Evolutionary conservation across 2,329 filamentous ascomycete species (phyloP).

Genomic region (Fusarium sp.): DNA sequence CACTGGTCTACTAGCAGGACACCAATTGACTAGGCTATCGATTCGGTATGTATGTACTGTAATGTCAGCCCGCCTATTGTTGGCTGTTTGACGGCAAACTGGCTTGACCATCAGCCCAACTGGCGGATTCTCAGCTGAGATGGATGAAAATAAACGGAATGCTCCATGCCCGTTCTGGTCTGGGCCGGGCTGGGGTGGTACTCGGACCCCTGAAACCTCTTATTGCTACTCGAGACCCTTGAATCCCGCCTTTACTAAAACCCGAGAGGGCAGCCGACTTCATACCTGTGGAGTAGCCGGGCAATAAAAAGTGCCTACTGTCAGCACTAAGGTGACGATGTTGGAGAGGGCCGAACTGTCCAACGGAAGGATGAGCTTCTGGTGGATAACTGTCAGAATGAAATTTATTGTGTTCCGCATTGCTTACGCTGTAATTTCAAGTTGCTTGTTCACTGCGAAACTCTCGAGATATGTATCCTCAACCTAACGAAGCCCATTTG

Average conservation of each 20-base stretch:
- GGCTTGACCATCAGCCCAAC: slow-evolving; percentile 20
- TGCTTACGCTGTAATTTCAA: not conserved
- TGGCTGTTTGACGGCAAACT: not conserved
- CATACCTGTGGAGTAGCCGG: slow-evolving; percentile 3
- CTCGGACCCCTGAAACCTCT: slow-evolving; percentile 30
- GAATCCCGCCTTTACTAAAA: slow-evolving; percentile 17
- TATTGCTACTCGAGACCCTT: slow-evolving; percentile 28
- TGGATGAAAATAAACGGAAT: slow-evolving; percentile 17
- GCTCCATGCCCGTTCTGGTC: slow-evolving; percentile 17
- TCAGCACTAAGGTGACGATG: slow-evolving; percentile 27
- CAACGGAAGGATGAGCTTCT: not conserved
- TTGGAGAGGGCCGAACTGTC: slow-evolving; percentile 16
- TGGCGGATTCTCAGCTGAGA: slow-evolving; percentile 27
- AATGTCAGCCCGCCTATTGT: not conserved
- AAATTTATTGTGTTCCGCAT: not conserved
- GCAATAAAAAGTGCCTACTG: slow-evolving; percentile 2
- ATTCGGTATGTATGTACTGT: not conserved
- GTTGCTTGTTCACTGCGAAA: no score
- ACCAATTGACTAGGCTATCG: not conserved
- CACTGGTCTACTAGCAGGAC: no score
- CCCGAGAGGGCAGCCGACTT: slow-evolving; percentile 5
- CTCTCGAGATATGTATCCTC: no score
- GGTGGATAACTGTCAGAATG: slow-evolving; percentile 2
- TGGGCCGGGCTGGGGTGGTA: slow-evolving; percentile 22
- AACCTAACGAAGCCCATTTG: not conserved